A percentile compares a stretch with the other conserved stretches of the same genome.
Conservation (phyloP, 495 filamentous ascomycete genomes). For the Aspergillus panamensis region DNA sequence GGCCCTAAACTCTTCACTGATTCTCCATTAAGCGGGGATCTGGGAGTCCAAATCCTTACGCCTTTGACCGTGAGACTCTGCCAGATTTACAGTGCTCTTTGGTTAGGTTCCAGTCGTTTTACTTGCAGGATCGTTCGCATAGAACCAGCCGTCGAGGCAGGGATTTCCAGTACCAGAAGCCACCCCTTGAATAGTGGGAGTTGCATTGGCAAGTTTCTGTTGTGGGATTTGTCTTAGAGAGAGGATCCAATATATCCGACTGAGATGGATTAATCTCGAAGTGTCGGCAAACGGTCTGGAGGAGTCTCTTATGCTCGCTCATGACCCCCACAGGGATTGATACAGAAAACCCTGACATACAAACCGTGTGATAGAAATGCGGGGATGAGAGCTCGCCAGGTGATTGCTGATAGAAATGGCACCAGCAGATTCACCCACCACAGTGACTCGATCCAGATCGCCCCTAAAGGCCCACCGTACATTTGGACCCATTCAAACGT, state of each 20-base stretch:
- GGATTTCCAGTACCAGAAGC: slow-evolving; percentile 28
- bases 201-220: slow-evolving; percentile 30
- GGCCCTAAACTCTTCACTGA: slow-evolving; percentile 14
- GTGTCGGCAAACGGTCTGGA: slow-evolving; percentile 21
- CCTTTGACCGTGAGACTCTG: slow-evolving; percentile 25
- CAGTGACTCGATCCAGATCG: slow-evolving; percentile 58
- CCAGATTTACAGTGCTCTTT: slow-evolving; percentile 20
- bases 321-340: slow-evolving; percentile 28
- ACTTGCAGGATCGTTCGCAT: slow-evolving; percentile 19
- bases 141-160: slow-evolving; percentile 32
- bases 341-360: slow-evolving; percentile 28
- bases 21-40: slow-evolving; percentile 28
- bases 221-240: slow-evolving; percentile 27
- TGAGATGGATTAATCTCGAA: slow-evolving; percentile 21
- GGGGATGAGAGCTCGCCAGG: slow-evolving; percentile 31
- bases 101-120: neutral
- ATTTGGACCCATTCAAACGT: slow-evolving; percentile 32
- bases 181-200: slow-evolving; percentile 26
- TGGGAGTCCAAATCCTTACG: slow-evolving; percentile 20
- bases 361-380: slow-evolving; percentile 26
- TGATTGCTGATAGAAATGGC: slow-evolving; percentile 61
- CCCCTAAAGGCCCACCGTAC: slow-evolving; percentile 60
- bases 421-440: slow-evolving; percentile 64
- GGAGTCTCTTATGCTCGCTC: slow-evolving; percentile 25
- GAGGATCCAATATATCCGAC: slow-evolving; percentile 16